phyloP scores from a whole-genome alignment of 2,329 filamentous ascomycete genomes.

The Aureobasidium sp. region DNA sequence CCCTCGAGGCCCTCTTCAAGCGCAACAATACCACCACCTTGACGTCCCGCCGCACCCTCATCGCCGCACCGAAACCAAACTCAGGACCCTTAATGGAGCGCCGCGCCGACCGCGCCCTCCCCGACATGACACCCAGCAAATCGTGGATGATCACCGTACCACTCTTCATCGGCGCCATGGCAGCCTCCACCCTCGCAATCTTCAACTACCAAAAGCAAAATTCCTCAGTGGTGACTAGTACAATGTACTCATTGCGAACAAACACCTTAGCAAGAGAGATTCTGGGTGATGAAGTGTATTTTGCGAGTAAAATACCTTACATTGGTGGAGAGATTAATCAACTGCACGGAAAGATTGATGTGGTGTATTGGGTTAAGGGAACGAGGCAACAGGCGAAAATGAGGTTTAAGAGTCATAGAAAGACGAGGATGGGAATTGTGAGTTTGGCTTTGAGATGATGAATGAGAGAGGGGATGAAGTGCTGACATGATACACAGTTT shows the following conservation, averaged over 20 bases:
- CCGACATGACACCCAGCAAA: conserved; percentile 29
- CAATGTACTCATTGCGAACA: conserved; percentile 84
- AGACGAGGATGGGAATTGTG: conserved; percentile 51
- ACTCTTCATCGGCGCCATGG: conserved; percentile 66
- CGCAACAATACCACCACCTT: conserved; percentile 1
- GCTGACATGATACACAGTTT: conserved; percentile 44
- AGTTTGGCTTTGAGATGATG: neutral
- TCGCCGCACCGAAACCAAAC: conserved; percentile 41
- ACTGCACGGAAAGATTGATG: conserved; percentile 81
- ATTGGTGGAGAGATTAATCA: conserved; percentile 70
- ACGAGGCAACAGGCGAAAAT: conserved; percentile 62
- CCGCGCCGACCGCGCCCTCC: conserved; percentile 44
- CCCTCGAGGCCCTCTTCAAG: conserved; percentile 8
- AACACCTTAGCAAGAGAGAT: conserved; percentile 63
- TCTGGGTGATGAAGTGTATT: conserved; percentile 63
- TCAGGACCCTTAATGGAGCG: conserved; percentile 44
- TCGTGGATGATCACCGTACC: conserved; percentile 56
- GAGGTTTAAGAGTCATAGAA: conserved; percentile 69
- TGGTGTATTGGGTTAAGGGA: conserved; percentile 79
- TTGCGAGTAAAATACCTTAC: conserved; percentile 40
- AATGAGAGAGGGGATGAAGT: neutral
- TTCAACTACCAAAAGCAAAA: conserved; percentile 99
- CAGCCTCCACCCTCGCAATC: conserved; percentile 68
- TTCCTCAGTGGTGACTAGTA: conserved; percentile 71
- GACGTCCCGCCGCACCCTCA: conserved; percentile 31